Percentiles rank a stretch among this genome's conserved stretches.
Evolutionary conservation across 2,329 filamentous ascomycete species (phyloP).

Genomic region (Pyricularia sp.): DNA sequence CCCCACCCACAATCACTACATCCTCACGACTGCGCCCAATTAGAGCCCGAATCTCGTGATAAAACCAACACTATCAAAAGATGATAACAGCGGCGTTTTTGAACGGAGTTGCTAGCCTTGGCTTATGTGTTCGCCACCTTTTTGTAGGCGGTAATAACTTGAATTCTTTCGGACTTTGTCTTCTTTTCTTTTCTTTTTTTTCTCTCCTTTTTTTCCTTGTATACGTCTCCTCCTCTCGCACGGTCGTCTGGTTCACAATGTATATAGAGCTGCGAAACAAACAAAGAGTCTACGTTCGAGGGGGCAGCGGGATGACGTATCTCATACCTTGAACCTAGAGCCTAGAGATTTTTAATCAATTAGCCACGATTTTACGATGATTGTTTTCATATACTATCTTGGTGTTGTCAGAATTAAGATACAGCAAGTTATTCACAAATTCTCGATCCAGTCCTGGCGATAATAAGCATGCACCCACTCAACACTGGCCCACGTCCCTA

Average conservation of each 20-base stretch:
- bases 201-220: neutral
- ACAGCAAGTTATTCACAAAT: too few relatives aligned
- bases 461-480: too few relatives aligned
- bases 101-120: neutral
- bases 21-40: neutral
- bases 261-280: neutral
- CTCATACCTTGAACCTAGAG: neutral
- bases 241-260: neutral
- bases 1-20: neutral
- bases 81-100: neutral
- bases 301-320: constrained; percentile 1
- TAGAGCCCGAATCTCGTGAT: neutral
- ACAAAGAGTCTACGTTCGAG: neutral
- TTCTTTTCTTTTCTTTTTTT: neutral
- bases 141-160: neutral
- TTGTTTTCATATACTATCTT: neutral
- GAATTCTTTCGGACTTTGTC: neutral
- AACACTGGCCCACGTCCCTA: neutral
- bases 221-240: neutral
- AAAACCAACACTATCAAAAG: neutral
- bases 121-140: neutral
- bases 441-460: too few relatives aligned
- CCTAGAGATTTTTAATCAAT: neutral
- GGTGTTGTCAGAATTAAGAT: too few relatives aligned
- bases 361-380: neutral